Conservation (phyloP, 2,329 filamentous ascomycete species). For the Trichophyton benhamiae region DNA sequence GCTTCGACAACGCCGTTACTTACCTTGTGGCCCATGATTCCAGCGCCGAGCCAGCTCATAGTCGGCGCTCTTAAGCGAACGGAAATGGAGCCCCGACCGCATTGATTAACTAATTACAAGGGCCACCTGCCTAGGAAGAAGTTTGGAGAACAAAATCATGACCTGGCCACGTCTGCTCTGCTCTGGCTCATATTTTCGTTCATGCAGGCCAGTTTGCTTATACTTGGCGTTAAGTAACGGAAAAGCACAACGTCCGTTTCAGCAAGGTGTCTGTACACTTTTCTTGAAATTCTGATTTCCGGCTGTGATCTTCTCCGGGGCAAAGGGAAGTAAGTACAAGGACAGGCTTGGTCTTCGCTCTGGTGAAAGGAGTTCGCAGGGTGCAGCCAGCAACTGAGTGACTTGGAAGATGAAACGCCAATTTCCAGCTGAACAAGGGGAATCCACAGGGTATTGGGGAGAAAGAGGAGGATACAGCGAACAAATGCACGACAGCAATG, state of each 20-base stretch:
- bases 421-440: background rate
- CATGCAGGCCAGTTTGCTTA: background rate
- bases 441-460: background rate
- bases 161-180: background rate
- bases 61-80: background rate
- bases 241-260: background rate
- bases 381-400: background rate
- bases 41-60: background rate
- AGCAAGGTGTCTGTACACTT: background rate
- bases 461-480: background rate
- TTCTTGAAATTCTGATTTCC: background rate
- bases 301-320: background rate
- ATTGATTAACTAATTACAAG: background rate
- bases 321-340: background rate
- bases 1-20: no score
- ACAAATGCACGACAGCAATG: background rate
- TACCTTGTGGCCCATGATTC: background rate
- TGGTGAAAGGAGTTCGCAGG: background rate
- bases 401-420: constrained; percentile 1
- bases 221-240: constrained; percentile 2
- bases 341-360: background rate
- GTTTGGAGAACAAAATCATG: background rate
- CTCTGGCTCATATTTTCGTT: background rate
- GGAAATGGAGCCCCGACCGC: background rate
- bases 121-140: background rate